Conservation (phyloP, 2,329 filamentous ascomycete genomes). For the Fusarium mundagurra region DNA sequence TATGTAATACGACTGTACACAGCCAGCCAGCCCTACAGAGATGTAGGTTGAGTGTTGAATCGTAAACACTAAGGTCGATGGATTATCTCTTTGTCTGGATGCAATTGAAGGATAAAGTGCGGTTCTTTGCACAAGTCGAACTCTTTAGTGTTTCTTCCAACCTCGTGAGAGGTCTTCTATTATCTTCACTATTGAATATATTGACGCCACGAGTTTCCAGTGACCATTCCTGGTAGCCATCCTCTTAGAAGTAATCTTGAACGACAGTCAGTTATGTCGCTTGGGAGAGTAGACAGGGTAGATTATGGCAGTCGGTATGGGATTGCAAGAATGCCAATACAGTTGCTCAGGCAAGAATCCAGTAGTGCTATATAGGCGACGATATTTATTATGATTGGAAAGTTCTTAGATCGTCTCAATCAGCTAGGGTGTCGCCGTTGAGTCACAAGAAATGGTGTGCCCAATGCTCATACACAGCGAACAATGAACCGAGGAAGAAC, state of each 20-base stretch:
- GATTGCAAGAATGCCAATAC: background rate
- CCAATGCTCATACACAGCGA: background rate
- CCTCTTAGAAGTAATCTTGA: background rate
- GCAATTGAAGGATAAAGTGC: background rate
- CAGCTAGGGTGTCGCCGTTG: background rate
- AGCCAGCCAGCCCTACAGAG: too few species aligned
- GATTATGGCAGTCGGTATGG: background rate
- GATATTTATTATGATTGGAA: too few species aligned
- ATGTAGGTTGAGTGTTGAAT: background rate
- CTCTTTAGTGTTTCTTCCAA: background rate
- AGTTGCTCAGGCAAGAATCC: background rate
- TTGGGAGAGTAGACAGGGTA: background rate
- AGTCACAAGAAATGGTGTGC: background rate
- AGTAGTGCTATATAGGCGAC: accelerated
- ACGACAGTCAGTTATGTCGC: too few species aligned
- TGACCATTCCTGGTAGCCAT: accelerated
- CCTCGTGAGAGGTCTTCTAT: background rate
- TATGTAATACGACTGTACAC: too few species aligned
- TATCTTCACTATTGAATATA: background rate
- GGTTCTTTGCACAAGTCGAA: background rate
- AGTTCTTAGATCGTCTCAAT: background rate
- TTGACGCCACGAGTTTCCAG: accelerated
- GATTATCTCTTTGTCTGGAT: background rate
- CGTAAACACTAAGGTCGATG: background rate
- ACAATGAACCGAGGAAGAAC: background rate